Percentiles rank a stretch among this genome's conserved stretches.
phyloP scores from a whole-genome alignment of 176 grass and related monocot genomes.

The Oryza rufipogon region DNA sequence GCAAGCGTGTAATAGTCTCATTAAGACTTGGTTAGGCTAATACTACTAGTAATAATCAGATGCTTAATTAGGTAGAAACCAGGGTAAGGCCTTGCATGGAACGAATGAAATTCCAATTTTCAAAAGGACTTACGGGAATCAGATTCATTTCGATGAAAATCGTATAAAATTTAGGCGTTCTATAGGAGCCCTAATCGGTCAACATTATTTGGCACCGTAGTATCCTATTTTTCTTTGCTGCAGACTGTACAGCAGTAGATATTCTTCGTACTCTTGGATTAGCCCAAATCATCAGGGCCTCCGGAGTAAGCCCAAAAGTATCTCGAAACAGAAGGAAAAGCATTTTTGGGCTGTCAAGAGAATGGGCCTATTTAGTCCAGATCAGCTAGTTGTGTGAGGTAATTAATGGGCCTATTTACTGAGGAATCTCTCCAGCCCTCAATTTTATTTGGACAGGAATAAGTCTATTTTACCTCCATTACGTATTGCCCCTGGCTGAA shows the following conservation, averaged over 20 bases:
- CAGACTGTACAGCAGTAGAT: too few species aligned
- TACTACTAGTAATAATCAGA: background rate
- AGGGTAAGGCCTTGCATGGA: background rate
- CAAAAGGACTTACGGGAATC: too few species aligned
- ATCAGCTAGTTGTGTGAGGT: too few species aligned
- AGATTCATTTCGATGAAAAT: background rate
- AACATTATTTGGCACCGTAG: background rate
- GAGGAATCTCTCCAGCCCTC: too few species aligned
- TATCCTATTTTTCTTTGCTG: too few species aligned
- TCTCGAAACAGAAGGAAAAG: background rate
- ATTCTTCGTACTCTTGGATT: background rate
- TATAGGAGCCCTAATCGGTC: background rate
- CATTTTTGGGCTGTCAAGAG: background rate
- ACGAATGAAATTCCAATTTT: background rate
- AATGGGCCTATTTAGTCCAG: too few species aligned
- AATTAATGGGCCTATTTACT: too few species aligned
- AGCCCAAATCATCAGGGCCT: background rate
- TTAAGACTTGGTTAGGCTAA: background rate
- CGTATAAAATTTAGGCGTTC: too few species aligned
- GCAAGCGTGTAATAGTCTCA: too few species aligned
- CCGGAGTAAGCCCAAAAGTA: background rate
- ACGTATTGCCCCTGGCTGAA: too few species aligned
- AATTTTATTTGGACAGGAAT: too few species aligned
- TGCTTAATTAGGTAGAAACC: background rate
- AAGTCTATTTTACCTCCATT: too few species aligned